Percentiles rank a stretch among this genome's conserved stretches.
These are phyloP conservation scores for Boletus rufocinnamomeus DNA, from an alignment of 768 basidiomycete genomes.

Conservation along the genomic window DNA sequence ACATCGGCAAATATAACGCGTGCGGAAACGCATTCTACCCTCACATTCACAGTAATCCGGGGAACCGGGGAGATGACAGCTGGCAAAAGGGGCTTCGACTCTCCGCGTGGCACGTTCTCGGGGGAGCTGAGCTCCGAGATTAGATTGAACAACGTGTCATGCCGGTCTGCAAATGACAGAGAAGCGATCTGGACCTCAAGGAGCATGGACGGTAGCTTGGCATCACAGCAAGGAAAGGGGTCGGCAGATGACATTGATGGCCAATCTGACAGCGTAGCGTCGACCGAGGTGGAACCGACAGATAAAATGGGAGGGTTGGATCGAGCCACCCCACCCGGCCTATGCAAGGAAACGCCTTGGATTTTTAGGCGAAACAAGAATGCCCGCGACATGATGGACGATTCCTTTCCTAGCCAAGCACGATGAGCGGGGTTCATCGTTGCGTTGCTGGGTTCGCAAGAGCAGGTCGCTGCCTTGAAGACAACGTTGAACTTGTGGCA, in stretches of 20 bases:
- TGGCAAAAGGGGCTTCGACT: constrained; percentile 26
- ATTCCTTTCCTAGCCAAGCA: constrained; percentile 56
- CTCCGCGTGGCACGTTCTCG: constrained; percentile 12
- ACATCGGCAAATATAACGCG: constrained; percentile 51
- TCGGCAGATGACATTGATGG: constrained; percentile 48
- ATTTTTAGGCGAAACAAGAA: constrained; percentile 50
- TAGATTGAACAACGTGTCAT: constrained; percentile 52
- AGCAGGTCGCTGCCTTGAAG: constrained; percentile 43
- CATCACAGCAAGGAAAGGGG: constrained; percentile 42
- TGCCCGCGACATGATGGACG: constrained; percentile 37
- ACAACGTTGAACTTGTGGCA: constrained; percentile 43
- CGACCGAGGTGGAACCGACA: constrained; percentile 37
- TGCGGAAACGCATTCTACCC: constrained; percentile 50
- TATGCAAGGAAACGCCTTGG: constrained; percentile 46
- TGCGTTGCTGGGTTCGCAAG: constrained; percentile 51
- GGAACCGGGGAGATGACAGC: constrained; percentile 46
- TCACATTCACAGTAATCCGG: constrained; percentile 47
- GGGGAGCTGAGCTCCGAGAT: constrained; percentile 22
- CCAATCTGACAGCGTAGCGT: constrained; percentile 58
- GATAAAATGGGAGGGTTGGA: constrained; percentile 27
- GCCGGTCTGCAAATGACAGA: constrained; percentile 53
- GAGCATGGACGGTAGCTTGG: constrained; percentile 58
- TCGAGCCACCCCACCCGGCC: constrained; percentile 38
- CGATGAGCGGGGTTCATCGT: constrained; percentile 47
- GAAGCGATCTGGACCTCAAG: constrained; percentile 45